These are phyloP conservation scores for Hanseniaspora lachancei DNA, from an alignment of 805 yeast species.

Conservation along the genomic window DNA sequence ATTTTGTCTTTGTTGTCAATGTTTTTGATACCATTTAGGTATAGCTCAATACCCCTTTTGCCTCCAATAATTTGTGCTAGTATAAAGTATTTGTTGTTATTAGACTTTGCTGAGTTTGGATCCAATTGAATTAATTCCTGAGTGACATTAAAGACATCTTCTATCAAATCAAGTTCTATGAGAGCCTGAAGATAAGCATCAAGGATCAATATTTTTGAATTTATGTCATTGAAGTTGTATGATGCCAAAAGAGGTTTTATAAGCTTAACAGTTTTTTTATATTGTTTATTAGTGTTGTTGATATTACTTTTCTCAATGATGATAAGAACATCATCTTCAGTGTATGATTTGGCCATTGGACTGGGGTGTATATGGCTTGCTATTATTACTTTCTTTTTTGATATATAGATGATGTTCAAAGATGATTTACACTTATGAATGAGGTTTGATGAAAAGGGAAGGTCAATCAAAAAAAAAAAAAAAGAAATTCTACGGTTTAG, in stretches of 20 bases:
- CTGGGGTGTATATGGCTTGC: not conserved
- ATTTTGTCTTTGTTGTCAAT: conserved; percentile 37
- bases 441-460: too few relatives aligned
- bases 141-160: conserved; percentile 37
- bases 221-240: not conserved
- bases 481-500: too few relatives aligned
- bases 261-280: conserved; percentile 19
- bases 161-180: conserved; percentile 3
- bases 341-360: not conserved
- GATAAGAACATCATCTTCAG: not conserved
- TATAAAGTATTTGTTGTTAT: conserved; percentile 71
- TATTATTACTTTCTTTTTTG: too few relatives aligned
- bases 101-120: conserved; percentile 47
- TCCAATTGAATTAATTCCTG: conserved; percentile 53
- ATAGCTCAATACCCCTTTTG: conserved; percentile 47
- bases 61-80: conserved; percentile 89
- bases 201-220: not conserved
- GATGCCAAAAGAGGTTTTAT: conserved; percentile 17
- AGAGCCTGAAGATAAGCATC: conserved; percentile 1
- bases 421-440: not conserved
- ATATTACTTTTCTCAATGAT: conserved; percentile 16
- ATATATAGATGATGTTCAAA: not conserved
- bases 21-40: conserved; percentile 48
- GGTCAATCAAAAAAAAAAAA: not conserved
- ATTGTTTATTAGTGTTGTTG: conserved; percentile 16